phyloP scores from a whole-genome alignment of 2,329 filamentous ascomycete genomes.

The Berkeleyomyces rouxiae region DNA sequence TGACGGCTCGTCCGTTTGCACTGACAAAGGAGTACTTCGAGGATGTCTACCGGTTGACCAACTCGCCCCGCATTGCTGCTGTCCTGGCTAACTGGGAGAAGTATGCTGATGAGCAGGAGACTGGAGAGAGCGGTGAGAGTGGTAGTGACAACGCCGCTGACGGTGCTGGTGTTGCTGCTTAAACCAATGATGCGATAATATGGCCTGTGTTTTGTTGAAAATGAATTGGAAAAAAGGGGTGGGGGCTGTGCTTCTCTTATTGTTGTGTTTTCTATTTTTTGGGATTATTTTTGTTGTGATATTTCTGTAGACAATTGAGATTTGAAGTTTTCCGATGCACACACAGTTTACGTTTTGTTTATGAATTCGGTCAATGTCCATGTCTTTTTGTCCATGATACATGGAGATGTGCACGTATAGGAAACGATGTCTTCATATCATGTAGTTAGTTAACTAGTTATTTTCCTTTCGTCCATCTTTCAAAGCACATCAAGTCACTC shows the following conservation, averaged over 20 bases:
- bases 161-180: constrained; percentile 9
- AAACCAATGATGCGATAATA: neutral
- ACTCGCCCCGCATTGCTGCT: constrained; percentile 58
- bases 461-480: too few species aligned
- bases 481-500: too few species aligned
- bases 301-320: neutral
- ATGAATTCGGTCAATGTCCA: neutral
- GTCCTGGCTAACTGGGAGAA: constrained; percentile 78
- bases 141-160: constrained; percentile 1
- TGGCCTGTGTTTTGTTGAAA: too few species aligned
- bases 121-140: constrained; percentile 17
- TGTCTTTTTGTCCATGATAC: neutral
- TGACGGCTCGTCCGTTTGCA: constrained; percentile 88
- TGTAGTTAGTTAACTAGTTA: too few species aligned
- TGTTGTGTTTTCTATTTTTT: neutral
- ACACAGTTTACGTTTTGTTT: neutral
- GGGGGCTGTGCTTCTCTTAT: neutral
- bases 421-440: too few species aligned
- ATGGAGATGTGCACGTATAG: too few species aligned
- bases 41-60: constrained; percentile 91
- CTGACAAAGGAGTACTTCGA: constrained; percentile 98
- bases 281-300: neutral
- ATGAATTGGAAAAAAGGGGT: neutral
- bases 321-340: neutral
- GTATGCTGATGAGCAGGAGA: constrained; percentile 38